A percentile compares a stretch with the other conserved stretches of the same genome.
Evolutionary conservation across 2,329 filamentous ascomycete species (phyloP).

Genomic region (Westerdykella sp.): DNA sequence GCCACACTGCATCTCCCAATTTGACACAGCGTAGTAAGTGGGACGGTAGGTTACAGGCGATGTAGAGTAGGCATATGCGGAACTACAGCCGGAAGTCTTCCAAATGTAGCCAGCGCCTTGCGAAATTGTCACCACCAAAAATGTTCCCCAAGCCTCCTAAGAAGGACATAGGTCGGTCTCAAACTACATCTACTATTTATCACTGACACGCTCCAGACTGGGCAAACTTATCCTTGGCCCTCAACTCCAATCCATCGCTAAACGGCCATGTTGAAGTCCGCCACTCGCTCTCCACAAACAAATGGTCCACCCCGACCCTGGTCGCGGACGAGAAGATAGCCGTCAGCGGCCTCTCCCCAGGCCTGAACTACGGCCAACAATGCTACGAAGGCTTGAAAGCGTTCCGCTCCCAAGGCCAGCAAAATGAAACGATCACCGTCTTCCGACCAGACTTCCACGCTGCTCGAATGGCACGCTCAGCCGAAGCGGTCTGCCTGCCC

Average conservation of each 20-base stretch:
- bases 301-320: conserved; percentile 13
- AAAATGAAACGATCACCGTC: conserved; percentile 21
- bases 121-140: too few relatives aligned
- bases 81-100: too few relatives aligned
- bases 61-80: too few relatives aligned
- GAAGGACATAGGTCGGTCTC: too few relatives aligned
- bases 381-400: conserved; percentile 20
- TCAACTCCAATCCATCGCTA: too few relatives aligned
- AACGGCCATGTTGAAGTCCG: conserved; percentile 16
- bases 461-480: conserved; percentile 22
- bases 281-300: conserved; percentile 7
- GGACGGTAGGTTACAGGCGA: too few relatives aligned
- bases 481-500: conserved; percentile 26
- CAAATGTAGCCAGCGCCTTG: too few relatives aligned
- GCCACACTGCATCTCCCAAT: too few relatives aligned
- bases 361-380: conserved; percentile 20
- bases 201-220: too few relatives aligned
- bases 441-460: conserved; percentile 31
- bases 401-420: conserved; percentile 4
- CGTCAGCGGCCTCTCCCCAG: conserved; percentile 17
- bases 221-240: conserved; percentile 2
- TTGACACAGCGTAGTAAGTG: too few relatives aligned
- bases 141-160: too few relatives aligned
- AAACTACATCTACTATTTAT: too few relatives aligned
- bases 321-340: conserved; percentile 11